Evolutionary conservation across 2,329 filamentous ascomycete species (phyloP), one percentile per base, ranked within the genome.

Genomic region (Cytospora piceae): DNA sequence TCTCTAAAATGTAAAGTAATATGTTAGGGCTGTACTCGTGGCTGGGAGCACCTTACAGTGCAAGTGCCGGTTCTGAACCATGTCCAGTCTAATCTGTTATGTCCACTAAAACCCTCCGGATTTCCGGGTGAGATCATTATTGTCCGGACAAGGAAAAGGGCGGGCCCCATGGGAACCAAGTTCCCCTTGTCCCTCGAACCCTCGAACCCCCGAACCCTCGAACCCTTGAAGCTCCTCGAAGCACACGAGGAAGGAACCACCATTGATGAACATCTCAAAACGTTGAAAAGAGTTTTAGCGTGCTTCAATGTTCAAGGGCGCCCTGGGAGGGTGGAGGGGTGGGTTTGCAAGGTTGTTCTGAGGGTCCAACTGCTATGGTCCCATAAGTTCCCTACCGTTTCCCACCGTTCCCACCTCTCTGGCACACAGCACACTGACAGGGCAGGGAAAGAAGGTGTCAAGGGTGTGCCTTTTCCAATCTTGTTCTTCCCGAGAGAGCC

Each of bases 401-500:
- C 11, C 46, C 46, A 49, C 46, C n/a, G 46, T 49, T 49, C 46
- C 46, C 46, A 49, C 46, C 46, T 49, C 46, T 49, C 22, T 49
- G 46, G 46, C 46, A 49, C 46, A 49, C 46, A 49, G n/a, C n/a
- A 14, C 46, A 24, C 42, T 22, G 42, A 46, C 42, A 22, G 20
- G 5, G 46, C 46, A 49, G 17, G 8, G n/a, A 49, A n/a, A 24
- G 46, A 42, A 42, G n/a, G 46, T 49, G 46, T 9, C n/a, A 49
- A 24, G 46, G 46, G 11, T 24, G 22, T 24, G n/a, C n/a, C 46
- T 49, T 9, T 49, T 49, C 46, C n/a, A 49, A 49, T 49, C 46
- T 49, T 49, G 46, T 49, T 49, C 46, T 49, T 49, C 46, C 46
- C 46, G 46, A 49, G 17, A 42, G 39, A 81, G 79, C 81, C 80